phyloP scores from a whole-genome alignment of 2,329 filamentous ascomycete genomes.

The Colletotrichum sp. region DNA sequence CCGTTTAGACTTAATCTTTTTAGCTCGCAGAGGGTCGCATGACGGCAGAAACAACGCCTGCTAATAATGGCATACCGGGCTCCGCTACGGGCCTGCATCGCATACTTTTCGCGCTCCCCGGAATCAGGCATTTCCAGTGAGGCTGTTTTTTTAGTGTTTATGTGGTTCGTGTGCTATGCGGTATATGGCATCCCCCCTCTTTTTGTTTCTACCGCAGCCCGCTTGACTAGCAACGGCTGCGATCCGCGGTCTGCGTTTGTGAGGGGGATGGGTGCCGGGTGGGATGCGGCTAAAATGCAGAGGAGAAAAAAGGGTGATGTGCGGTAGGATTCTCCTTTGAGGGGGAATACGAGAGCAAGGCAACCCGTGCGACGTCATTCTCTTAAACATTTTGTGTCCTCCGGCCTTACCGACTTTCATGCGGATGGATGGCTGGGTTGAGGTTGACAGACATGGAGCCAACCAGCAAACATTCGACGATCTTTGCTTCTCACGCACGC shows the following conservation, averaged over 20 bases:
- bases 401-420: constrained; percentile 17
- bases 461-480: not conserved
- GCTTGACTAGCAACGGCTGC: constrained; percentile 1
- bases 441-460: not conserved
- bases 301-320: not conserved
- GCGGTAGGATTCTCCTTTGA: not conserved
- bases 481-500: not conserved
- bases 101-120: not conserved
- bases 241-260: constrained; percentile 1
- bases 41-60: not conserved
- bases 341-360: constrained; percentile 13
- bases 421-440: not conserved
- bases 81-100: not conserved
- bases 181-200: not conserved
- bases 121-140: constrained; percentile 1
- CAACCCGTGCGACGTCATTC: constrained; percentile 19
- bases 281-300: not conserved
- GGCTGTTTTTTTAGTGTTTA: not conserved
- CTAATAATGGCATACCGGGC: constrained; percentile 10
- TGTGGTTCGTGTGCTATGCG: not conserved
- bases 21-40: not conserved
- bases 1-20: not conserved
- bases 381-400: not conserved
- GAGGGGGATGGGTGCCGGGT: not conserved
- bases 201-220: constrained; percentile 2